phyloP scores from a whole-genome alignment of 2,329 filamentous ascomycete species.

The Fusarium sp. region DNA sequence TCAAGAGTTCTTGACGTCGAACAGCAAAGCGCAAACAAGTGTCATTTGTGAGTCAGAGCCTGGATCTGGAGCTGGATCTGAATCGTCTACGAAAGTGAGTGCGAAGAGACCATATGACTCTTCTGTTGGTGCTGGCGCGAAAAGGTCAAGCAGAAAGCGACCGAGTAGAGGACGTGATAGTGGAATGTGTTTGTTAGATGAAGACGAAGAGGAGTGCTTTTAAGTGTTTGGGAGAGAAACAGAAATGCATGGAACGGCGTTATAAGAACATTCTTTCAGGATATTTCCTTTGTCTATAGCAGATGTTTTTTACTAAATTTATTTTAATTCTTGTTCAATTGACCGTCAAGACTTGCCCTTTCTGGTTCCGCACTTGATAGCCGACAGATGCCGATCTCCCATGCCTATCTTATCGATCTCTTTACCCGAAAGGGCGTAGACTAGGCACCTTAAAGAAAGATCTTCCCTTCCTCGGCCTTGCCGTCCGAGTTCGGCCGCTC shows the following conservation, averaged over 20 bases:
- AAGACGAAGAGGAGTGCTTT: conserved; percentile 59
- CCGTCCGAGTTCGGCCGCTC: conserved; percentile 38
- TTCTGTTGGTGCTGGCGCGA: neutral
- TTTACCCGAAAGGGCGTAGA: conserved; percentile 7
- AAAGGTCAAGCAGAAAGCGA: neutral
- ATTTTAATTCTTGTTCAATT: neutral
- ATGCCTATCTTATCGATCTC: conserved; percentile 21
- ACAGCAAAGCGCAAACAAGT: conserved; percentile 33
- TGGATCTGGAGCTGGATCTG: neutral
- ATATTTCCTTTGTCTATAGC: conserved; percentile 41
- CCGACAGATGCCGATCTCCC: conserved; percentile 20
- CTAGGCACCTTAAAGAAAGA: neutral
- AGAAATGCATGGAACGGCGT: neutral
- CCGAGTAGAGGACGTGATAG: conserved; percentile 59
- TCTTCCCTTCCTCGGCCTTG: conserved; percentile 18
- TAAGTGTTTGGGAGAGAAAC: neutral
- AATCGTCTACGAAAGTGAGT: neutral
- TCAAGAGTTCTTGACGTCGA: conserved; percentile 56
- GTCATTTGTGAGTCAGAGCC: neutral
- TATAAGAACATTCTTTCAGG: conserved; percentile 18
- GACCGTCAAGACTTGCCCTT: conserved; percentile 54
- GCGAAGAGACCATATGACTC: neutral
- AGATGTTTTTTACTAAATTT: conserved; percentile 1
- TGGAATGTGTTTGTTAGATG: conserved; percentile 66
- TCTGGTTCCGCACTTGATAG: conserved; percentile 12